Conservation (phyloP, 78 protist species). For the Dictyostelium purpureum region DNA sequence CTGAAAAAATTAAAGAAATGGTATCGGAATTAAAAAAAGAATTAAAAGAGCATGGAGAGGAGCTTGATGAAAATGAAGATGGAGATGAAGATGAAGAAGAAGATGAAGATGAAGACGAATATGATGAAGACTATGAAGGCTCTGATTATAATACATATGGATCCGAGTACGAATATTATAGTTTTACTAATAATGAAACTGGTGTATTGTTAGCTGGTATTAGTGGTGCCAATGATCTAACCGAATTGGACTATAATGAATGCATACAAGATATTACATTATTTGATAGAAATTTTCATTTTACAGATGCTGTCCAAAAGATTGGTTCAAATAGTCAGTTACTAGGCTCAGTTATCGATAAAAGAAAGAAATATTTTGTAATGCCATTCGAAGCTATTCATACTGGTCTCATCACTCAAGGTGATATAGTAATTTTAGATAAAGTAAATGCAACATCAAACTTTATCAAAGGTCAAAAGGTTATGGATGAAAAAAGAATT, state of each 20-base stretch:
- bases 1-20: background rate
- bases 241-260: conserved; percentile 1
- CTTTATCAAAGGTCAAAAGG: background rate
- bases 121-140: background rate
- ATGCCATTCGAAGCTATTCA: background rate
- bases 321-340: background rate
- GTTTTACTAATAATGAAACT: conserved; percentile 6
- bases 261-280: background rate
- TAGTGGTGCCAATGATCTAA: background rate
- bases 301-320: conserved; percentile 33
- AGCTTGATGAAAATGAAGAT: background rate
- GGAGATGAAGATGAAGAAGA: background rate
- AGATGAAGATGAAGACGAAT: background rate
- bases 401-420: background rate
- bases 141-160: background rate
- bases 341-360: background rate
- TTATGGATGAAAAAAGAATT: background rate
- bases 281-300: conserved; percentile 31
- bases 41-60: background rate
- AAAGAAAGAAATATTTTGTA: background rate
- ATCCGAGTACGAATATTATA: conserved; percentile 1
- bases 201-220: conserved; percentile 31
- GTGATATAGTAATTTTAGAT: background rate
- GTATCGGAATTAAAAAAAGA: background rate
- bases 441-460: background rate